Conservation (phyloP, 805 yeast species). For the Hanseniaspora taiwanica region DNA sequence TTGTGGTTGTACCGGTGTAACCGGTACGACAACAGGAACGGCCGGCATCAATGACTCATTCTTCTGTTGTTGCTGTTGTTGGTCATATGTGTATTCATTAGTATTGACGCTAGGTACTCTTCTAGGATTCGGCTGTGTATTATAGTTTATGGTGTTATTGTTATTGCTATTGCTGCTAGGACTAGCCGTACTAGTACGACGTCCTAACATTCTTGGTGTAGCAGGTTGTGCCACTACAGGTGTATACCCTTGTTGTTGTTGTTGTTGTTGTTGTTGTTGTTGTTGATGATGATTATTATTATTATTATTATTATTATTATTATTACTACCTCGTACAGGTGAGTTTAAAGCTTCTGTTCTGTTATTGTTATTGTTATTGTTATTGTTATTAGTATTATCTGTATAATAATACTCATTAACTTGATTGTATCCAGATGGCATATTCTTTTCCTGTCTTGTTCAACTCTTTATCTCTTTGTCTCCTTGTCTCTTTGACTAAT, state of each 20-base stretch:
- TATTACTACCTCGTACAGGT: neutral
- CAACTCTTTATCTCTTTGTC: neutral
- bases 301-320: neutral
- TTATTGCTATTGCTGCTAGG: neutral
- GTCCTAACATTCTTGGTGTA: slow-evolving; percentile 23
- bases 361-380: neutral
- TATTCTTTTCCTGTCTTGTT: neutral
- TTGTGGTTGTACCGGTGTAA: slow-evolving; percentile 10
- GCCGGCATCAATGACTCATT: no score
- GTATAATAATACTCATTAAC: neutral
- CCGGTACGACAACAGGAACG: no score
- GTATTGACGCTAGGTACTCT: neutral
- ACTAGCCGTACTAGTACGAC: neutral
- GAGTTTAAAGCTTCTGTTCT: no score
- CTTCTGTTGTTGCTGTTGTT: neutral
- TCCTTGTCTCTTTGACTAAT: neutral
- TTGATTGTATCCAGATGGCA: neutral
- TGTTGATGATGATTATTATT: neutral
- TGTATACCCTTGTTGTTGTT: neutral
- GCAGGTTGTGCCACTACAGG: slow-evolving; percentile 21
- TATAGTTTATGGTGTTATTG: neutral
- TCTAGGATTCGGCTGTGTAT: neutral
- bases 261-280: neutral
- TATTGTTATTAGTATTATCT: neutral
- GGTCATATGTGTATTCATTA: neutral